phyloP scores from a whole-genome alignment of 1,284 basidiomycete species.

The Fomitopsis schrenkii region DNA sequence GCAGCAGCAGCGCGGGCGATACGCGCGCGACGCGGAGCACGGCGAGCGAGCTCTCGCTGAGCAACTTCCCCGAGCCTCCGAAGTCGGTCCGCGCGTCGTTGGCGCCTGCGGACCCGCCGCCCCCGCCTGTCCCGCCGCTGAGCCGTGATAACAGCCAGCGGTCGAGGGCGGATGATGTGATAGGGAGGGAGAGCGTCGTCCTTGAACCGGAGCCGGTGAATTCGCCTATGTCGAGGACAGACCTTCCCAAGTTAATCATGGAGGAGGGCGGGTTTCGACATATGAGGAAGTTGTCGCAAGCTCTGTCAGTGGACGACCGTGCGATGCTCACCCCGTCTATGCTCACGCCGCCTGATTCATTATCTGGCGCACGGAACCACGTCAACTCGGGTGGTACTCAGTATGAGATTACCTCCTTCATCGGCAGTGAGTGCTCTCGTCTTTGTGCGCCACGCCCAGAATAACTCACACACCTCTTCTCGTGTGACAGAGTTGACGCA shows the following conservation, averaged over 20 bases:
- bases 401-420: conserved; percentile 75
- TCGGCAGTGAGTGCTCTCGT: conserved; percentile 46
- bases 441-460: not conserved
- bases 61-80: conserved; percentile 67
- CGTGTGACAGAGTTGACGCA: conserved; percentile 8
- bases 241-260: not conserved
- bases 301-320: conserved; percentile 24
- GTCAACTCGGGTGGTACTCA: conserved; percentile 49
- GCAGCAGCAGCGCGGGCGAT: not conserved
- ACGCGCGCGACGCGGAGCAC: conserved; percentile 26
- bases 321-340: conserved; percentile 10
- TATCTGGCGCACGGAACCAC: conserved; percentile 12
- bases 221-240: conserved; percentile 24
- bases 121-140: not conserved
- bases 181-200: not conserved
- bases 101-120: not conserved
- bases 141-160: not conserved
- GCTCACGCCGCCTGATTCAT: too few species aligned
- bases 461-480: not conserved
- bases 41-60: conserved; percentile 62
- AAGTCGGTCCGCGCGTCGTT: conserved; percentile 21
- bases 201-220: not conserved
- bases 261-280: conserved; percentile 16
- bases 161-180: not conserved
- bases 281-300: conserved; percentile 17